These are phyloP conservation scores for Cyclospora cayetanensis DNA, from an alignment of 169 alveolate genomes.

Conservation along the genomic window DNA sequence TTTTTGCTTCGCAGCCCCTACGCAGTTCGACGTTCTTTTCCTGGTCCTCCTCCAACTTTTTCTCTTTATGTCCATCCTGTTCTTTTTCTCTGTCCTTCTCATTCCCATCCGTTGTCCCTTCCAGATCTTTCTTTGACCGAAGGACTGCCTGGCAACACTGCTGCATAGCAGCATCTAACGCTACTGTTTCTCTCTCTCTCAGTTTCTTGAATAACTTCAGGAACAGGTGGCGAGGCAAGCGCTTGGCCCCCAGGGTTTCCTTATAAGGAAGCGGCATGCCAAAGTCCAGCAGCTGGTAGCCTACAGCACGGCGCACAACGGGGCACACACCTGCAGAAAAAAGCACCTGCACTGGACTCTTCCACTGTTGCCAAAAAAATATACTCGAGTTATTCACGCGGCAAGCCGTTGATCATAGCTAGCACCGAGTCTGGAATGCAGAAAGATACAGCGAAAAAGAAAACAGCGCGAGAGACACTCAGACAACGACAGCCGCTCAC, in stretches of 20 bases:
- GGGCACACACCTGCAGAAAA: background rate
- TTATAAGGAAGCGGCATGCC: conserved; percentile 65
- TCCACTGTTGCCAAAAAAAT: no score
- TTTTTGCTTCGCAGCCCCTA: no score
- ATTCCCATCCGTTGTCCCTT: no score
- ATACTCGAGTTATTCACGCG: background rate
- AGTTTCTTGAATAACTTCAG: conserved; percentile 19
- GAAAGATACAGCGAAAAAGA: background rate
- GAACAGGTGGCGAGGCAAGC: conserved; percentile 43
- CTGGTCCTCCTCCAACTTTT: no score
- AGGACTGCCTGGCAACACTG: no score
- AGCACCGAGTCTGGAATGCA: background rate
- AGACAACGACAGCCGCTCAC: background rate
- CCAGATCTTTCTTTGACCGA: no score
- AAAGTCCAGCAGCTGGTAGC: conserved; percentile 54
- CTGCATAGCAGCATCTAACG: conserved; percentile 38
- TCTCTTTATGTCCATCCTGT: no score
- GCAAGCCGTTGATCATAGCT: background rate
- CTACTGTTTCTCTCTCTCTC: conserved; percentile 16
- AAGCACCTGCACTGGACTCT: no score
- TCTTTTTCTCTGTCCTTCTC: no score
- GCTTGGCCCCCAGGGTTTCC: conserved; percentile 35
- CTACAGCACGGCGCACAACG: background rate
- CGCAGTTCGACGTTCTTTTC: no score
- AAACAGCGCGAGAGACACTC: background rate